These are phyloP conservation scores for Ceratobasidium sp. DNA, from an alignment of 1,284 basidiomycete species.

Conservation along the genomic window DNA sequence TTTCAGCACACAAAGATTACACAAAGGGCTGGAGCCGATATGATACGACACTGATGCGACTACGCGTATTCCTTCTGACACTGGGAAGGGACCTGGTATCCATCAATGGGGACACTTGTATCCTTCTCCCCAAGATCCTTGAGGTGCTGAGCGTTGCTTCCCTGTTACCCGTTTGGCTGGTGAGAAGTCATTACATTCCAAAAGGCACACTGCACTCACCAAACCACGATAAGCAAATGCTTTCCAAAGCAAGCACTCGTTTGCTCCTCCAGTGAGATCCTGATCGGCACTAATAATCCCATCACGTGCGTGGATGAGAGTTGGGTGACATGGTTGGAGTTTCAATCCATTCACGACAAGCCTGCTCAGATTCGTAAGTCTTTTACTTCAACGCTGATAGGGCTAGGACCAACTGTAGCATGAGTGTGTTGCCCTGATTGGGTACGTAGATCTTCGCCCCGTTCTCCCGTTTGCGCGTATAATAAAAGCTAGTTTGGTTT, in stretches of 20 bases:
- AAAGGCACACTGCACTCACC: too few species aligned
- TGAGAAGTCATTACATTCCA: too few species aligned
- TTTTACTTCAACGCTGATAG: neutral
- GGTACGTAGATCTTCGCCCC: slow-evolving; percentile 71
- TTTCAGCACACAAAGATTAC: too few species aligned
- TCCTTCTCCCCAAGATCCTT: too few species aligned
- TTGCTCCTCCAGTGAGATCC: slow-evolving; percentile 88
- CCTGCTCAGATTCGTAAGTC: slow-evolving; percentile 44
- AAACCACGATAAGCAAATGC: slow-evolving; percentile 85
- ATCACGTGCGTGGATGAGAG: slow-evolving; percentile 90
- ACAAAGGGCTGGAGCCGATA: too few species aligned
- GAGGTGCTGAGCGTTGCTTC: too few species aligned
- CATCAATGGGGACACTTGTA: too few species aligned
- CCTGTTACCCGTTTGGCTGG: too few species aligned
- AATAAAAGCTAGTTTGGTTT: slow-evolving; percentile 81
- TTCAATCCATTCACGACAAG: slow-evolving; percentile 93
- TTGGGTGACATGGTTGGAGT: slow-evolving; percentile 88
- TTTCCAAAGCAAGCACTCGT: slow-evolving; percentile 86
- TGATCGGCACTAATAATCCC: slow-evolving; percentile 93
- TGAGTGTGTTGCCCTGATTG: slow-evolving; percentile 89
- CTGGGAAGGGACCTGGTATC: too few species aligned
- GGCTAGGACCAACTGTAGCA: slow-evolving; percentile 63
- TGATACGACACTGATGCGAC: too few species aligned
- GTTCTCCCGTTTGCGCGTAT: slow-evolving; percentile 47
- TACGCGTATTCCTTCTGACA: too few species aligned